phyloP scores from a whole-genome alignment of 1,284 basidiomycete genomes.

The Sanghuangporus weigelae region DNA sequence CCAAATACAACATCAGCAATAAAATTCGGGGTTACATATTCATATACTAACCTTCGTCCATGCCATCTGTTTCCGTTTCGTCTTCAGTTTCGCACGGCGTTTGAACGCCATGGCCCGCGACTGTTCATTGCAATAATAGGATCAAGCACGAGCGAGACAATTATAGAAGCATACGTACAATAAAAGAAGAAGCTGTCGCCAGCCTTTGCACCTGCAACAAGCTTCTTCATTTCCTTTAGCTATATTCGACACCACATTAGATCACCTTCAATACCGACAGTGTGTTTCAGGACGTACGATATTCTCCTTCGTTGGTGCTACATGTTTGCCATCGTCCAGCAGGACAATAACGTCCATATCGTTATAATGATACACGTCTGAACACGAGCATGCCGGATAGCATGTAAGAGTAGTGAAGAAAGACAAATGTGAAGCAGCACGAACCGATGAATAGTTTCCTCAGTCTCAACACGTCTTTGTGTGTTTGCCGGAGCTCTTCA shows the following conservation, averaged over 20 bases:
- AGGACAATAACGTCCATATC: conserved; percentile 5
- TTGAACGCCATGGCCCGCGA: conserved; percentile 11
- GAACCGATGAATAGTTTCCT: conserved; percentile 3
- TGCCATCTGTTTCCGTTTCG: conserved; percentile 6
- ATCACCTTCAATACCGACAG: not conserved
- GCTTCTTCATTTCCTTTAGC: conserved; percentile 1
- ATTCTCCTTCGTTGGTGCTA: conserved; percentile 1
- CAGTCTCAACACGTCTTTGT: conserved; percentile 1
- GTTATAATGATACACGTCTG: conserved; percentile 1
- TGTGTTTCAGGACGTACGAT: conserved; percentile 1
- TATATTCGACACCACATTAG: not conserved
- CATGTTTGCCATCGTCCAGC: not conserved
- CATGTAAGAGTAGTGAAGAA: not conserved
- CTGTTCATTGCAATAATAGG: not conserved
- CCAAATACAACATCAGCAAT: not conserved
- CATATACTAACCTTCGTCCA: conserved; percentile 4
- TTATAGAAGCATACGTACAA: not conserved
- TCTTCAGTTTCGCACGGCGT: not conserved
- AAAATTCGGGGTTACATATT: not conserved
- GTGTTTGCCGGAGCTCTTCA: not conserved
- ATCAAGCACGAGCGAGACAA: not conserved
- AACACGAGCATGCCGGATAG: not conserved
- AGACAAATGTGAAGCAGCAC: not conserved
- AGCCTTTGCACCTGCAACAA: not conserved
- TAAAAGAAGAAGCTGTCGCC: conserved; percentile 9